These are phyloP conservation scores for Begonia loranthoides DNA, from an alignment of 306 rosid species.

Conservation along the genomic window DNA sequence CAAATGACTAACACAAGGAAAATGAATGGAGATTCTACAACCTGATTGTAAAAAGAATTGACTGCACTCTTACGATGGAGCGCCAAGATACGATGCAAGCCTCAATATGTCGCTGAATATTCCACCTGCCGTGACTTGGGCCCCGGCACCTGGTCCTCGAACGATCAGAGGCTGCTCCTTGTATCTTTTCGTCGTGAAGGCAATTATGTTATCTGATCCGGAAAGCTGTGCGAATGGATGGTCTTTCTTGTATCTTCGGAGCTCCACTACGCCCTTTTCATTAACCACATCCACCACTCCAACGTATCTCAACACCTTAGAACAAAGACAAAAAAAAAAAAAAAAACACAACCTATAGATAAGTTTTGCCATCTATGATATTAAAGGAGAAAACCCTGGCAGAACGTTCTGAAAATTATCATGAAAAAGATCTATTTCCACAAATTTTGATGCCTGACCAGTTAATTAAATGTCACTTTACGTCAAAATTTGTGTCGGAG, in stretches of 20 bases:
- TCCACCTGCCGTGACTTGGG: conserved; percentile 97
- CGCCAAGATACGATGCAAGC: conserved; percentile 96
- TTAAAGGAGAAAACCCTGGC: no score
- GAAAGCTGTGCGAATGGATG: conserved; percentile 96
- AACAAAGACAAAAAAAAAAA: conserved; percentile 10
- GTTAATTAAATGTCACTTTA: no score
- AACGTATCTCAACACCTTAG: conserved; percentile 88
- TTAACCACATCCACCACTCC: conserved; percentile 84
- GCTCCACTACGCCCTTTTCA: conserved; percentile 54
- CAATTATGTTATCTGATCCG: conserved; percentile 90
- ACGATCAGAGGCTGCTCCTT: conserved; percentile 71
- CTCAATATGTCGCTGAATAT: conserved; percentile 83
- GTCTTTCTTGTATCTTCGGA: conserved; percentile 68
- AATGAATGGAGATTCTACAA: background rate
- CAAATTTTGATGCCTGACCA: no score
- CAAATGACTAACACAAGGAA: no score
- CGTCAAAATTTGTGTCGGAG: no score
- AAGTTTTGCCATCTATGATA: no score
- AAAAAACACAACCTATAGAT: no score
- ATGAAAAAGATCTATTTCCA: no score
- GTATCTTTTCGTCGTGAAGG: conserved; percentile 82
- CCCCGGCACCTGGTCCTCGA: conserved; percentile 98
- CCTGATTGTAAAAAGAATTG: background rate
- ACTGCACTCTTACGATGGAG: conserved; percentile 49
- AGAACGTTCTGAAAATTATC: no score